phyloP scores from a whole-genome alignment of 2,329 filamentous ascomycete species.

The Aspergillus sp. region DNA sequence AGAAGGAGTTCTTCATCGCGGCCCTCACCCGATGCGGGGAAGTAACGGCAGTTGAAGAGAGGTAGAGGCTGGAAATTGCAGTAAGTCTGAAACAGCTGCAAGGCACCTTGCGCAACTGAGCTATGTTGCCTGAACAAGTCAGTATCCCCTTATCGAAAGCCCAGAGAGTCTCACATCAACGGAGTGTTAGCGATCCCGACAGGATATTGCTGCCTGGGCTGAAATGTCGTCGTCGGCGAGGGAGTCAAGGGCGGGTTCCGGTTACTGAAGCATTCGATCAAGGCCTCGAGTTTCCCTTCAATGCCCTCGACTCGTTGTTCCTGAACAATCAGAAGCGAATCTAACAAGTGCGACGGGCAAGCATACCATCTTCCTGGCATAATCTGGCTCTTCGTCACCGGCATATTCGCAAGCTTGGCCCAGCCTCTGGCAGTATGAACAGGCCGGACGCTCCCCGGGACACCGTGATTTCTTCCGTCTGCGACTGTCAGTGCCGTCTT shows the following conservation, averaged over 20 bases:
- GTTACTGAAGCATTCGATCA: slow-evolving; percentile 15
- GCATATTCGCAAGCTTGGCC: slow-evolving; percentile 33
- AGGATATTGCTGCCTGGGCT: background rate
- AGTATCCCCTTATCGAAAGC: background rate
- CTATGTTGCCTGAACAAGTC: background rate
- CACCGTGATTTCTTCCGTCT: slow-evolving; percentile 37
- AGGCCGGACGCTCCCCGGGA: slow-evolving; percentile 33
- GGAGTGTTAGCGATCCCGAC: background rate
- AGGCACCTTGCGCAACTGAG: slow-evolving; percentile 5
- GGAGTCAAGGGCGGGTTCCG: background rate
- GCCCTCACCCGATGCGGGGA: slow-evolving; percentile 14
- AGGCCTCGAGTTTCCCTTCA: slow-evolving; percentile 22
- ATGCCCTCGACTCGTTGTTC: slow-evolving; percentile 15
- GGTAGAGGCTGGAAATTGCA: slow-evolving; percentile 37
- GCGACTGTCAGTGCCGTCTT: background rate
- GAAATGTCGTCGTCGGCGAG: slow-evolving; percentile 1
- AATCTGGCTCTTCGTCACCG: slow-evolving; percentile 8
- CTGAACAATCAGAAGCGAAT: background rate
- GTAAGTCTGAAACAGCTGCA: slow-evolving; percentile 29
- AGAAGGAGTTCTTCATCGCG: slow-evolving; percentile 30
- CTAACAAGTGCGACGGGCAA: no score
- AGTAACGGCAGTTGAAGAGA: slow-evolving; percentile 24
- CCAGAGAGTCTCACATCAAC: background rate
- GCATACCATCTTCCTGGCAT: slow-evolving; percentile 7
- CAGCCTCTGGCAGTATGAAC: slow-evolving; percentile 33